A percentile compares a stretch with the other conserved stretches of the same genome.
phyloP scores from a whole-genome alignment of 2,329 filamentous ascomycete genomes.

The Boeremia lycopersici region DNA sequence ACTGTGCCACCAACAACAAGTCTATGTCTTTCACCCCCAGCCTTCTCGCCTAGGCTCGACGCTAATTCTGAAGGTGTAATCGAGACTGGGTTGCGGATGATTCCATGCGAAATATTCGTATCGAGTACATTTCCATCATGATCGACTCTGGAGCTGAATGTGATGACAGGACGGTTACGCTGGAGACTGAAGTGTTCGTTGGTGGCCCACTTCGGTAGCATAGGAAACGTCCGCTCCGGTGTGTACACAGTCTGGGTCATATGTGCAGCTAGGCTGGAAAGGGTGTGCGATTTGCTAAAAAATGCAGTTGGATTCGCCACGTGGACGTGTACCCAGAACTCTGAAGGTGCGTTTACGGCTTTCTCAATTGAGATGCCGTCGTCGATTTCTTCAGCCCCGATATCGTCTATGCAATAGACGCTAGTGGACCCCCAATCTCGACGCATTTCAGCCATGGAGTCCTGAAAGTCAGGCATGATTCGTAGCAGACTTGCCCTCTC shows the following conservation, averaged over 20 bases:
- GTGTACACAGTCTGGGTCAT: slow-evolving; percentile 63
- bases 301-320: slow-evolving; percentile 78
- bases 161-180: slow-evolving; percentile 61
- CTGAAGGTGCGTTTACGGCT: slow-evolving; percentile 54
- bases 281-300: slow-evolving; percentile 63
- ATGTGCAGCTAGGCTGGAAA: slow-evolving; percentile 67
- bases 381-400: slow-evolving; percentile 72
- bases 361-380: slow-evolving; percentile 76
- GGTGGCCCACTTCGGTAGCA: slow-evolving; percentile 60
- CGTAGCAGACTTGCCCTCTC: slow-evolving; percentile 33
- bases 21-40: slow-evolving; percentile 19
- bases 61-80: slow-evolving; percentile 54
- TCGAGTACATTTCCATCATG: slow-evolving; percentile 60
- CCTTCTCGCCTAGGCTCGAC: slow-evolving; percentile 44
- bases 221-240: slow-evolving; percentile 61
- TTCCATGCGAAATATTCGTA: slow-evolving; percentile 59
- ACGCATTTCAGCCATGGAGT: slow-evolving; percentile 63
- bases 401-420: slow-evolving; percentile 76
- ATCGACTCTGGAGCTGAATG: slow-evolving; percentile 64
- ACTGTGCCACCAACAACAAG: slow-evolving; percentile 37
- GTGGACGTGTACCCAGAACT: slow-evolving; percentile 79
- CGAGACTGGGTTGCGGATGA: slow-evolving; percentile 60
- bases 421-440: slow-evolving; percentile 64
- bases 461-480: slow-evolving; percentile 49
- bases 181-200: slow-evolving; percentile 61